Evolutionary conservation across 768 basidiomycete species (phyloP), one percentile per base, ranked within the genome.

Genomic region (Trametes villosa): DNA sequence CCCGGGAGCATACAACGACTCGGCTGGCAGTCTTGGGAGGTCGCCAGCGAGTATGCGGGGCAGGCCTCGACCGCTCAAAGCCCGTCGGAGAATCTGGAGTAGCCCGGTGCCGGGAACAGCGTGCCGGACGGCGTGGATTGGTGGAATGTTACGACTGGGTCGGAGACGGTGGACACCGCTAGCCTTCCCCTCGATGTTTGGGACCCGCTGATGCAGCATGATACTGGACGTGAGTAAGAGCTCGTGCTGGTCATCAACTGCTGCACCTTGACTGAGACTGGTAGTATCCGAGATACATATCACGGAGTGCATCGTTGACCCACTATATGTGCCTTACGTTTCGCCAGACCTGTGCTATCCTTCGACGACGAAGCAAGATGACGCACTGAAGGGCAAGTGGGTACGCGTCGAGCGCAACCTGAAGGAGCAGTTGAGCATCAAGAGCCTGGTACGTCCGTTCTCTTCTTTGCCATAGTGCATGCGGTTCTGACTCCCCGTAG

Each of bases 21-120:
- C 20, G 93, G 93, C 29, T 96, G 94, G 94, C 94, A 96, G 68
- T 81, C 89, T 8, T 96, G 92, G 92, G 94, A 91, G 44, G 68
- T 82, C 3, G 79, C 94, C 0, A 72, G 75, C 2, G 71, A 80
- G 26, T 17, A n/a, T 2, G 18, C 56, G 0, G 55, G 57, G 3
- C 45, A 36, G 6, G 53, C 36, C 2, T 33, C 60, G n/a, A n/a
- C 33, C 1, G 17, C 34, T 31, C 31, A 18, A 15, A 18, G 34
- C 3, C 12, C 59, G 2, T 24, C 59, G 7, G 59, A 54, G 22
- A 38, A 24, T 13, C 26, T 52, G 17, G 51, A 51, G 34, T 13
- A 26, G 17, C n/a, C 60, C 29, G 17, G 44, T 24, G 53, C 27
- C 54, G 33, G 9, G 4, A 13, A 57, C 26, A 46, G 56, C 49